Conservation (phyloP, 495 filamentous ascomycete genomes). For the Rusavskia elegans region DNA sequence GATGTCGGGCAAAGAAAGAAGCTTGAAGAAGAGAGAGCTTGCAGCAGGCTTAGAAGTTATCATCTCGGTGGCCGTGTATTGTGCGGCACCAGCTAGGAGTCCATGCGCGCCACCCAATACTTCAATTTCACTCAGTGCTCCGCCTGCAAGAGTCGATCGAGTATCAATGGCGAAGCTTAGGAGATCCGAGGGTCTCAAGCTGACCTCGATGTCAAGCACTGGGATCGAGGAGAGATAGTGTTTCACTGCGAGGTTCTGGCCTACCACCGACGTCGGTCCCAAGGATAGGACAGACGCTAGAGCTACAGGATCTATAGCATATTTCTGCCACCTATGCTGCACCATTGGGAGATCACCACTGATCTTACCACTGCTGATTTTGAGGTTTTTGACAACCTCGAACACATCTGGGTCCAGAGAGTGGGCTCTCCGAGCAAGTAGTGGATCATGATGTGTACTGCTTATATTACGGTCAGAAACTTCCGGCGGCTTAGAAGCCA, state of each 20-base stretch:
- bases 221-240: slow-evolving; percentile 2
- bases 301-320: slow-evolving; percentile 1
- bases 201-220: background rate
- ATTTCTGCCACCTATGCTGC: background rate
- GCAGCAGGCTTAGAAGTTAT: slow-evolving; percentile 1
- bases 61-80: background rate
- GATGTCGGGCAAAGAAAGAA: slow-evolving; percentile 5
- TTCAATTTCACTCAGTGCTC: background rate
- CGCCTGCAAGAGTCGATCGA: background rate
- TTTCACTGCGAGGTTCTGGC: background rate
- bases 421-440: too few relatives aligned
- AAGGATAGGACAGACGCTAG: slow-evolving; percentile 3
- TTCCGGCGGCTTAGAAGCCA: background rate
- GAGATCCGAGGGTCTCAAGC: background rate
- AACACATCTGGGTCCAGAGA: too few relatives aligned
- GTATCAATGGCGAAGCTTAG: background rate
- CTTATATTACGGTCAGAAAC: too few relatives aligned
- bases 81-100: background rate
- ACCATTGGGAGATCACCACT: background rate
- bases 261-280: background rate
- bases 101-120: background rate
- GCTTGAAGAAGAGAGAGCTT: slow-evolving; percentile 10
- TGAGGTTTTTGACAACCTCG: background rate
- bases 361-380: background rate
- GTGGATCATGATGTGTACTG: too few relatives aligned